phyloP scores from a whole-genome alignment of 83 land plant species.

The Diphasiastrum complanatum region DNA sequence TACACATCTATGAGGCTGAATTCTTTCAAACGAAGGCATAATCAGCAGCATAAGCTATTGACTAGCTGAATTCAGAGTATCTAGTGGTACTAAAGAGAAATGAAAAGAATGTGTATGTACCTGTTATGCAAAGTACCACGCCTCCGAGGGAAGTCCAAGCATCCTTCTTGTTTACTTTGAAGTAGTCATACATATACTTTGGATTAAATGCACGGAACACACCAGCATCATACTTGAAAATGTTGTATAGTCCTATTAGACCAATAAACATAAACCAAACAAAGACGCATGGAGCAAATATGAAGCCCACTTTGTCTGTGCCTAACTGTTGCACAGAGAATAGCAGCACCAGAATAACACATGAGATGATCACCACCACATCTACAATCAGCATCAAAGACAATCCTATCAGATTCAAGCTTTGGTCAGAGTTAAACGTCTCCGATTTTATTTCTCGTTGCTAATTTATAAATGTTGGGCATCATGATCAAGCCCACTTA shows the following conservation, averaged over 20 bases:
- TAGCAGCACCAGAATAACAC: constrained; percentile 9
- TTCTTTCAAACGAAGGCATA: too few relatives aligned
- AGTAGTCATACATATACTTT: constrained; percentile 19
- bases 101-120: too few relatives aligned
- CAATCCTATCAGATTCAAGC: too few relatives aligned
- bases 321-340: constrained; percentile 9
- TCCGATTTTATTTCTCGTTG: too few relatives aligned
- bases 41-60: too few relatives aligned
- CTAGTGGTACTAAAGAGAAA: too few relatives aligned
- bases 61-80: too few relatives aligned
- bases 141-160: constrained; percentile 30
- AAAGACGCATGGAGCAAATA: constrained; percentile 13
- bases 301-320: constrained; percentile 25
- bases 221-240: constrained; percentile 15
- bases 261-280: constrained; percentile 11
- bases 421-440: too few relatives aligned
- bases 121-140: constrained; percentile 19
- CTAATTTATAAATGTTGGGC: too few relatives aligned
- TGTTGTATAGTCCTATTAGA: constrained; percentile 8
- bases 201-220: constrained; percentile 23
- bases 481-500: too few relatives aligned
- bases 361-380: constrained; percentile 1
- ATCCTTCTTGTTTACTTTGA: constrained; percentile 18
- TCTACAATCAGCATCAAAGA: too few relatives aligned
- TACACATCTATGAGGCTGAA: too few relatives aligned